A percentile compares a stretch with the other conserved stretches of the same genome.
Evolutionary conservation across 768 basidiomycete species (phyloP).

Genomic region (Macrolepiota albuminosa): DNA sequence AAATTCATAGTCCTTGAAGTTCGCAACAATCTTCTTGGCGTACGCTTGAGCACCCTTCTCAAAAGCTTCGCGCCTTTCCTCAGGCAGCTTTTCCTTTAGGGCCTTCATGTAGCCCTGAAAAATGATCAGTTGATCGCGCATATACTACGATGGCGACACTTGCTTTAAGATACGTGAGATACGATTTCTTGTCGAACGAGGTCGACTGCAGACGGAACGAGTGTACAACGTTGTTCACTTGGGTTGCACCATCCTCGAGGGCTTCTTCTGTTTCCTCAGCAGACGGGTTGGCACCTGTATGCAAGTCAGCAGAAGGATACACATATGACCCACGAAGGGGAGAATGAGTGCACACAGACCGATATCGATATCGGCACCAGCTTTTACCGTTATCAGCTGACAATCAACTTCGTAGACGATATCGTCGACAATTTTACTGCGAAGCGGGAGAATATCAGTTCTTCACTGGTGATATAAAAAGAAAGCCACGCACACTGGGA

Average conservation of each 20-base stretch:
- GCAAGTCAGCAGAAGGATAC: background rate
- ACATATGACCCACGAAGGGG: background rate
- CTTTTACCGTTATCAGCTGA: conserved; percentile 59
- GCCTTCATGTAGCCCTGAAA: conserved; percentile 93
- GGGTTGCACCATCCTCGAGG: conserved; percentile 69
- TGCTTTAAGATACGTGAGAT: conserved; percentile 78
- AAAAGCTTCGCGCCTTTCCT: conserved; percentile 65
- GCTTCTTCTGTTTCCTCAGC: conserved; percentile 80
- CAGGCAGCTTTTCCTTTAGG: conserved; percentile 62
- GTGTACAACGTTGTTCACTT: conserved; percentile 87
- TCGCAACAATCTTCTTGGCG: conserved; percentile 85
- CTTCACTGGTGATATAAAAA: background rate
- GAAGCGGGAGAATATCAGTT: conserved; percentile 6
- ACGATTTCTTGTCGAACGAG: conserved; percentile 88
- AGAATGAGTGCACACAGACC: conserved; percentile 40
- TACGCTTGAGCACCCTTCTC: conserved; percentile 74
- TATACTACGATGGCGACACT: conserved; percentile 3
- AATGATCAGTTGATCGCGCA: background rate
- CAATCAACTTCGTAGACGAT: conserved; percentile 90
- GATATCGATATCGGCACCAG: conserved; percentile 82
- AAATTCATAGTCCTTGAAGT: conserved; percentile 95
- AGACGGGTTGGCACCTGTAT: conserved; percentile 86
- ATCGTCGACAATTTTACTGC: conserved; percentile 72
- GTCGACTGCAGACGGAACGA: conserved; percentile 88
- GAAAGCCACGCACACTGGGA: conserved; percentile 57